These are phyloP conservation scores for Trametes cingulata DNA, from an alignment of 768 basidiomycete genomes.

Conservation along the genomic window DNA sequence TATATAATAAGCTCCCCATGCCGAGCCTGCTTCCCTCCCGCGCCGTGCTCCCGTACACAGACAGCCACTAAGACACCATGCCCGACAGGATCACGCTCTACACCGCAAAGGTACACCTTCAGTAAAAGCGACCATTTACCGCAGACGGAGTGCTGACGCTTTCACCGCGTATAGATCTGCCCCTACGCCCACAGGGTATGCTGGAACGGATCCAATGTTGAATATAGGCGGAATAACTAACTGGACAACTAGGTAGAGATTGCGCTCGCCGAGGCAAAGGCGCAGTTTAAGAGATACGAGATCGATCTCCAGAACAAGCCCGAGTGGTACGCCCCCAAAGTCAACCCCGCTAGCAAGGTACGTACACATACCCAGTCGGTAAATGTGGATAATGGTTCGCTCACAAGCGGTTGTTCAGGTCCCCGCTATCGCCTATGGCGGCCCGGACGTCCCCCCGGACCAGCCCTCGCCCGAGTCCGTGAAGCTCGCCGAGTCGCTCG, in stretches of 20 bases:
- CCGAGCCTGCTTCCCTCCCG: too few relatives aligned
- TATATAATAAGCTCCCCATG: too few relatives aligned
- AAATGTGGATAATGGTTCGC: background rate
- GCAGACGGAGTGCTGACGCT: background rate
- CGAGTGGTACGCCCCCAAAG: slow-evolving; percentile 63
- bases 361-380: background rate
- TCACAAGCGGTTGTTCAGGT: too few relatives aligned
- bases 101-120: slow-evolving; percentile 17
- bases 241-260: slow-evolving; percentile 47
- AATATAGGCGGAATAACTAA: background rate
- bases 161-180: slow-evolving; percentile 42
- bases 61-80: slow-evolving; percentile 2
- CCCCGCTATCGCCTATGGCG: slow-evolving; percentile 62
- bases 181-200: slow-evolving; percentile 60
- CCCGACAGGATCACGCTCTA: slow-evolving; percentile 23
- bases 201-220: background rate
- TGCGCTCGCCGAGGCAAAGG: slow-evolving; percentile 58
- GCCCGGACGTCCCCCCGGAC: slow-evolving; percentile 54
- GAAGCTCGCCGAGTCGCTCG: slow-evolving; percentile 65
- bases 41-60: background rate
- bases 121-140: slow-evolving; percentile 41
- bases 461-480: slow-evolving; percentile 58
- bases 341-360: slow-evolving; percentile 71
- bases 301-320: slow-evolving; percentile 68
- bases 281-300: slow-evolving; percentile 50